Base-by-base conservation (phyloP, 768 basidiomycete species). In the Macrocybe gigantea region DNA sequence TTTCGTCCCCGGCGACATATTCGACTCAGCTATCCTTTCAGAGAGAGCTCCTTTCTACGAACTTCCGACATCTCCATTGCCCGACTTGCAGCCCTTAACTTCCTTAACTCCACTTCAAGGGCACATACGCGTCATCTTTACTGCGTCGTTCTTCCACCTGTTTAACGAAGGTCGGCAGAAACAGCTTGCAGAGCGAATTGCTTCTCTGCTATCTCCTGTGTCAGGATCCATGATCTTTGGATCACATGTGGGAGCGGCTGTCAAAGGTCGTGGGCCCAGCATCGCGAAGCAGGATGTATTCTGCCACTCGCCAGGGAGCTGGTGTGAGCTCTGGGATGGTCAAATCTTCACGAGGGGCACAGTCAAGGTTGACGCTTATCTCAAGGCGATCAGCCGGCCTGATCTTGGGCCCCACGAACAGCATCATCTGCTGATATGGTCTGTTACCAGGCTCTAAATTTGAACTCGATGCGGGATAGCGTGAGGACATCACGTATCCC, bases 61-160 rank as follows among this genome's bases (percentile, higher is more conserved):
- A 13, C 52, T 60, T 4, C 61, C 64, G 29, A 14, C 42, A 9
- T 48, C 56, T 10, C 46, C 54, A 11, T 37, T 38, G 6, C 66
- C 66, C 0, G 53, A 53, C 42, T 52, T 77, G 38, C 30, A 52
- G 4, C 51, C 60, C 1, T 48, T 78, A 31, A 65, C 47, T 1
- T 71, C 74, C 0, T 62, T 82, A 33, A 77, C 64, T 13, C 69
- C 71, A 5, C 63, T 80, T 7, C 70, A 56, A 41, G 74, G 77
- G 3, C 70, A 64, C 15, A 60, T 79, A 35, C 70, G 76, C 8
- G 73, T 62, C 5, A 76, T 83, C 13, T 73, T 79, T 54, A 71
- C 73, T 1, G 65, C 71, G 9, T 60, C 72, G 5, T 64, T 82
- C 58, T 81, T 83, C 53, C 79, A 79, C 52, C 68, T 80, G 31